phyloP scores from a whole-genome alignment of 345 rosid species.

The Gossypium herbaceum region DNA sequence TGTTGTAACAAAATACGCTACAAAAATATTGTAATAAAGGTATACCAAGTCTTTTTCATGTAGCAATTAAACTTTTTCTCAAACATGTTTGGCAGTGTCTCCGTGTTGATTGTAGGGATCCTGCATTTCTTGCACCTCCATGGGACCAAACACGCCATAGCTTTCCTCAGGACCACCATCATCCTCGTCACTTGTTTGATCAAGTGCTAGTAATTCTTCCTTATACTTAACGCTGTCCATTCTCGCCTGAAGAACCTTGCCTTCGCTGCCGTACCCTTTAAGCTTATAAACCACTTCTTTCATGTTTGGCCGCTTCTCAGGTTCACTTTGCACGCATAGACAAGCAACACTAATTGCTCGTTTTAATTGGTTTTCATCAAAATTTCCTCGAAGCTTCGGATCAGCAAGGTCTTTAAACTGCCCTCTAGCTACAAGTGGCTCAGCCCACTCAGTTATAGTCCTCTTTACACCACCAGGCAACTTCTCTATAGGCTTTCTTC shows the following conservation, averaged over 20 bases:
- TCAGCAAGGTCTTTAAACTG: conserved; percentile 70
- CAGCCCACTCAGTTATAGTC: conserved; percentile 79
- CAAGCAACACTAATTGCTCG: conserved; percentile 53
- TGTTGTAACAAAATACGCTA: too few species aligned
- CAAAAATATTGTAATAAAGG: too few species aligned
- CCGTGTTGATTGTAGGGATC: conserved; percentile 31
- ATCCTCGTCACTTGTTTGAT: conserved; percentile 28
- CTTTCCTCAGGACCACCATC: conserved; percentile 27
- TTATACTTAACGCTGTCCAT: conserved; percentile 45
- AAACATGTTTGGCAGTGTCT: neutral
- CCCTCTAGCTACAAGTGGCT: conserved; percentile 49
- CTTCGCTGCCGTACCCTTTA: conserved; percentile 51
- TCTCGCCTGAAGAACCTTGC: conserved; percentile 30
- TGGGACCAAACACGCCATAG: conserved; percentile 46
- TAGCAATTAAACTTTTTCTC: neutral
- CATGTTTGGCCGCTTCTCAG: conserved; percentile 71
- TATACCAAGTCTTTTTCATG: neutral
- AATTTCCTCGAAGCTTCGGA: conserved; percentile 57
- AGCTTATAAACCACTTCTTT: conserved; percentile 65
- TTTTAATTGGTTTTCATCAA: conserved; percentile 61
- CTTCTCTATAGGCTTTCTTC: conserved; percentile 71
- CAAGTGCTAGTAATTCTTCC: conserved; percentile 46
- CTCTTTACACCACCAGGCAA: conserved; percentile 59
- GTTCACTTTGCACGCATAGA: conserved; percentile 62
- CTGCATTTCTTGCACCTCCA: conserved; percentile 37